phyloP scores from a whole-genome alignment of 441 rosid species.

The Jatropha multifida region DNA sequence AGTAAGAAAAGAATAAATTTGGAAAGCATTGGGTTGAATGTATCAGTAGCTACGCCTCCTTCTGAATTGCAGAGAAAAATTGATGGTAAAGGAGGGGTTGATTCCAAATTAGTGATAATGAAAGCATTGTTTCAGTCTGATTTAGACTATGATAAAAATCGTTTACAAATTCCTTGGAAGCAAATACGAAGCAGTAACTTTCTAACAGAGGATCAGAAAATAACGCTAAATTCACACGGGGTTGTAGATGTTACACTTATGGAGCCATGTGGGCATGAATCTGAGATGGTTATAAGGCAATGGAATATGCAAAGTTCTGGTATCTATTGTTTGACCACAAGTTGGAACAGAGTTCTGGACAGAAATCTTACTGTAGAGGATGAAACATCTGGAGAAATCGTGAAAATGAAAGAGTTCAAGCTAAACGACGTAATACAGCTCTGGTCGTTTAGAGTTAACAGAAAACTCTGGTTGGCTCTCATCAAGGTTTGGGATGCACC shows the following conservation, averaged over 20 bases:
- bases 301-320: not conserved
- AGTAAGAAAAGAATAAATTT: no score
- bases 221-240: no score
- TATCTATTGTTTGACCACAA: not conserved
- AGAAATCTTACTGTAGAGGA: not conserved
- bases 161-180: not conserved
- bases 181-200: not conserved
- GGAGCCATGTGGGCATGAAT: slow-evolving; percentile 3
- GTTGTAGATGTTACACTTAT: not conserved
- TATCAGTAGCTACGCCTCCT: no score
- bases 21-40: no score
- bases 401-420: not conserved
- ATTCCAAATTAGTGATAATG: slow-evolving; percentile 4
- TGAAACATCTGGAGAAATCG: no score
- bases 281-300: not conserved
- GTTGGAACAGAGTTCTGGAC: not conserved
- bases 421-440: not conserved
- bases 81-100: no score
- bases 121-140: not conserved
- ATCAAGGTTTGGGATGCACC: not conserved
- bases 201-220: not conserved
- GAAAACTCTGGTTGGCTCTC: slow-evolving; percentile 4
- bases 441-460: slow-evolving; percentile 4
- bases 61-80: no score
- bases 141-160: not conserved